Evolutionary conservation across 306 rosid species (phyloP).

Genomic region (Castanospermum australe): DNA sequence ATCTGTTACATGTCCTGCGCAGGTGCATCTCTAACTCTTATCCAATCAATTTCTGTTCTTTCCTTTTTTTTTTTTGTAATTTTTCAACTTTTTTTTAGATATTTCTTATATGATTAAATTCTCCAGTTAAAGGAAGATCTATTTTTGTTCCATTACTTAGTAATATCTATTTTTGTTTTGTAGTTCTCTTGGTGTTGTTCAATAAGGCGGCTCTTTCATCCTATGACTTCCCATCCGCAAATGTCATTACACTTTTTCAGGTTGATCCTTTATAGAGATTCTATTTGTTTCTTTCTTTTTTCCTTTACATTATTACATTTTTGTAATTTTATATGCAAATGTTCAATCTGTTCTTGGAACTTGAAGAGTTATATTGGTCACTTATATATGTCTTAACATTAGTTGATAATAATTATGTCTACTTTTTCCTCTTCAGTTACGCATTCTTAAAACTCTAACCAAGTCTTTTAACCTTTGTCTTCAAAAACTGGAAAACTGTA

Average conservation of each 20-base stretch:
- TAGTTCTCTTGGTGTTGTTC: constrained; percentile 82
- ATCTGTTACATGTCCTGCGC: constrained; percentile 91
- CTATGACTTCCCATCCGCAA: constrained; percentile 77
- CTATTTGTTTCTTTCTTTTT: background rate
- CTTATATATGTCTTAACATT: background rate
- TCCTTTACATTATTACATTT: background rate
- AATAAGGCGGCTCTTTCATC: constrained; percentile 97
- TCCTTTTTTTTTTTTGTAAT: no score
- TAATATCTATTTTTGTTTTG: constrained; percentile 1
- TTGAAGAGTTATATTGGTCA: background rate
- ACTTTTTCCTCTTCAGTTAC: background rate
- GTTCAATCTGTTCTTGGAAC: background rate
- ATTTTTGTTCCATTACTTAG: constrained; percentile 4
- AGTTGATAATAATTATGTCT: background rate
- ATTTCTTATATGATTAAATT: no score
- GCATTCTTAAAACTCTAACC: background rate
- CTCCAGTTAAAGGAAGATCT: background rate
- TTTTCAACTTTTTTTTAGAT: no score
- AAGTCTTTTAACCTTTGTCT: background rate
- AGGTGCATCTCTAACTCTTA: constrained; percentile 34
- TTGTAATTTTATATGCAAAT: background rate
- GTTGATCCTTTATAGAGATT: constrained; percentile 35
- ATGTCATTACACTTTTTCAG: constrained; percentile 93
- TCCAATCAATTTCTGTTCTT: no score
- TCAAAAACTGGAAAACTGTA: background rate